A percentile compares a stretch with the other conserved stretches of the same genome.
Evolutionary conservation across 345 rosid genomes (phyloP).

Genomic region (Passiflora organensis): DNA sequence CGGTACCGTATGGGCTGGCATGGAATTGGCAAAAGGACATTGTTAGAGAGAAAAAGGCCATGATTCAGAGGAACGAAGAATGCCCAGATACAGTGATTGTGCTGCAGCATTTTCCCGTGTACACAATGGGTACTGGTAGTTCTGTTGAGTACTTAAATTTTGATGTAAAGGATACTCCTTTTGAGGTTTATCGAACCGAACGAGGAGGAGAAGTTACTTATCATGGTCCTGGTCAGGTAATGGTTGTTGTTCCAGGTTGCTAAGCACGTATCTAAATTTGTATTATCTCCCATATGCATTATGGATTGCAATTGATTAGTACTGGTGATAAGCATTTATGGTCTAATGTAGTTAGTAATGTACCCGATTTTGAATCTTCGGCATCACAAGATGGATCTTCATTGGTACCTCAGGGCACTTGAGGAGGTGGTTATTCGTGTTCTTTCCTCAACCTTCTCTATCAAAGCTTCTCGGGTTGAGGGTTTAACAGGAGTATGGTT

Average conservation of each 20-base stretch:
- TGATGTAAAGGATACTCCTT: constrained; percentile 56
- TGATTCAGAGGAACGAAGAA: constrained; percentile 45
- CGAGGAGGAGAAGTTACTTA: constrained; percentile 93
- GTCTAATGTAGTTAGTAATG: constrained; percentile 63
- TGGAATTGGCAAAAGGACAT: constrained; percentile 72
- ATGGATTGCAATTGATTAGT: neutral
- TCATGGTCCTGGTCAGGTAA: constrained; percentile 94
- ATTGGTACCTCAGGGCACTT: constrained; percentile 90
- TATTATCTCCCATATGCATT: neutral
- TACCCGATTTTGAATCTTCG: constrained; percentile 81
- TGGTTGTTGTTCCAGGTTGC: neutral
- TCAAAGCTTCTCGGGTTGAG: constrained; percentile 62
- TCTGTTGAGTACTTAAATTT: constrained; percentile 53
- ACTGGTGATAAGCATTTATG: neutral
- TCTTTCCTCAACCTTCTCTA: constrained; percentile 56
- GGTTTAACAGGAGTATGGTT: constrained; percentile 92
- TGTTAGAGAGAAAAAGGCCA: constrained; percentile 48
- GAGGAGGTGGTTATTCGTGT: constrained; percentile 80
- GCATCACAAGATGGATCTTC: constrained; percentile 90
- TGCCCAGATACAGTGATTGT: constrained; percentile 64
- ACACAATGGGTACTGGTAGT: constrained; percentile 68
- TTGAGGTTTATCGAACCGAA: constrained; percentile 65
- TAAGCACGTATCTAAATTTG: neutral
- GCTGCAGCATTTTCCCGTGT: constrained; percentile 70
- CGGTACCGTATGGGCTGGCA: constrained; percentile 62